Base-by-base conservation (phyloP, 2,329 filamentous ascomycete genomes). In the Arthrobotrys iridis region DNA sequence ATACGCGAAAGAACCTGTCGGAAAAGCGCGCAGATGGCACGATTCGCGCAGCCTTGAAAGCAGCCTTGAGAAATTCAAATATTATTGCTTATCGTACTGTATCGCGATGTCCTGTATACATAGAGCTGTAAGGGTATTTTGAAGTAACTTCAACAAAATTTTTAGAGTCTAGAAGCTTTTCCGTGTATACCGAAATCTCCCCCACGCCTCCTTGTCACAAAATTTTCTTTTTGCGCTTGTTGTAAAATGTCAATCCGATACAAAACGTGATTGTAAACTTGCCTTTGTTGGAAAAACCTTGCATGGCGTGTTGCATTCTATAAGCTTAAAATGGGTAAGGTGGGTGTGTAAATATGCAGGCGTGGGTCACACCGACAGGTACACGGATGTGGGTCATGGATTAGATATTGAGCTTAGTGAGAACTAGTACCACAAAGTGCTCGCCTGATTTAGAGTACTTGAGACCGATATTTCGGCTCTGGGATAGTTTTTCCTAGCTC, bases 291-390 rank as follows among this genome's bases (percentile, higher is more conserved):
- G 43, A 48, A 26, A 55, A 7, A 33, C 43, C 43, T 46, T 62
- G 52, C 43, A 55, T 68, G 30, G 48, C 48, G 65, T 68, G 55
- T 68, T 68, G 55, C 65, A 68, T 68, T 68, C 55, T 11, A 22
- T 20, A 13, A 48, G 26, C 22, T n/a, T n/a, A 37, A 7, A 10
- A 33, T 5, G 4, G 28, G 4, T 33, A 15, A 35, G 48, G 15
- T n/a, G 20, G 48, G n/a, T 20, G 48, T 13, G 15, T 11, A 18
- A 20, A 22, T 35, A 55, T 68, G 65, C 65, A 62, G 65, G 65
- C 55, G 52, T 67, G 64, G 46, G 43, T 52, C 55, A 52, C 65
- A 60, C 43, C 28, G 2, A 26, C 46, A 55, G 15, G 48, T 35
- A 22, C 48, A 55, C 28, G 28, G 24, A 37, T 30, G 15, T 18